These are phyloP conservation scores for Malus hybrid DNA, from an alignment of 331 rosid genomes.

Conservation along the genomic window DNA sequence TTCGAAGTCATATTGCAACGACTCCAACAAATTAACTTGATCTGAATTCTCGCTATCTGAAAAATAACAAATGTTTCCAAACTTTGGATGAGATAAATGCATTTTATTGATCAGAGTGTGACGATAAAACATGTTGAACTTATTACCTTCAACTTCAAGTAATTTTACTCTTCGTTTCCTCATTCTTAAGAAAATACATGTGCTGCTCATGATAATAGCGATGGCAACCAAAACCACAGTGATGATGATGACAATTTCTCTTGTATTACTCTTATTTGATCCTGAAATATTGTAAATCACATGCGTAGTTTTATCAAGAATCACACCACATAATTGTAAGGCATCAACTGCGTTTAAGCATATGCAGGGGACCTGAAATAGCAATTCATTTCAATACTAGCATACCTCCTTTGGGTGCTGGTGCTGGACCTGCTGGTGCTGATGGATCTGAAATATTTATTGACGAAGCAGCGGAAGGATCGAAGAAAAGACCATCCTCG, in stretches of 20 bases:
- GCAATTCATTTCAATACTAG: no score
- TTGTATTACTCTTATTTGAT: slow-evolving; percentile 15
- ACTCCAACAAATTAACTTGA: neutral
- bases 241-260: neutral
- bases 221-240: neutral
- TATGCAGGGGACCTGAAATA: neutral
- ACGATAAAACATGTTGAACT: neutral
- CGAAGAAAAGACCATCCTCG: neutral
- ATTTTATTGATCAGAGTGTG: neutral
- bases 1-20: slow-evolving; percentile 17
- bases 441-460: neutral
- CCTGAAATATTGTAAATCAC: neutral
- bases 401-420: neutral
- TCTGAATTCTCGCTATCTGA: neutral
- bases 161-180: neutral
- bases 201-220: neutral
- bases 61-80: no score
- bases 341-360: neutral
- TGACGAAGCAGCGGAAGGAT: neutral
- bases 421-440: neutral
- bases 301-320: neutral
- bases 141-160: slow-evolving; percentile 2
- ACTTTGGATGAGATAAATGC: neutral
- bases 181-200: neutral
- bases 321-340: neutral